phyloP scores from a whole-genome alignment of 352 stramenopile genomes.

The Globisporangium heterothallicum region DNA sequence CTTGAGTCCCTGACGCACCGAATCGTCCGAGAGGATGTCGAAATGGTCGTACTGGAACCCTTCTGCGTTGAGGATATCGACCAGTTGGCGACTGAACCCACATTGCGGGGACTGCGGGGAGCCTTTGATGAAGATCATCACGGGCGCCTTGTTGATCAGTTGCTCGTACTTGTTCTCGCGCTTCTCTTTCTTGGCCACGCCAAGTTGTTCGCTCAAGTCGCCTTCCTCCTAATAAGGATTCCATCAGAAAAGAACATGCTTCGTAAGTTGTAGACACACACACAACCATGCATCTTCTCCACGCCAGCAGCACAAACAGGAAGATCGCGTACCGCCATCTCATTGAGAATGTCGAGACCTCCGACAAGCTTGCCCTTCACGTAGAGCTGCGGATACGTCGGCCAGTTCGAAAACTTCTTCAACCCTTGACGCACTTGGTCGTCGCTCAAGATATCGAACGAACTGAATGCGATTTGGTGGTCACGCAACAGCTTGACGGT shows the following conservation, averaged over 20 bases:
- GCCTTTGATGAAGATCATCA: slow-evolving; percentile 99
- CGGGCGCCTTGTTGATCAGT: slow-evolving; percentile 84
- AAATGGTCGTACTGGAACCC: slow-evolving; percentile 94
- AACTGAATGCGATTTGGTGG: slow-evolving; percentile 89
- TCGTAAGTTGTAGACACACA: neutral
- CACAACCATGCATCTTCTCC: neutral
- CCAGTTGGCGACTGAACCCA: slow-evolving; percentile 94
- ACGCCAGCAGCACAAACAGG: neutral
- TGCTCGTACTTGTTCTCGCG: slow-evolving; percentile 85
- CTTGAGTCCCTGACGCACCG: slow-evolving; percentile 96
- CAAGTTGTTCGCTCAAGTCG: slow-evolving; percentile 87
- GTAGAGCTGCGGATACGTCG: slow-evolving; percentile 97
- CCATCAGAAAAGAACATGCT: too few relatives aligned
- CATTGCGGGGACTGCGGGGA: slow-evolving; percentile 90
- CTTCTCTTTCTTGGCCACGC: slow-evolving; percentile 84
- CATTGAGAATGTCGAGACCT: slow-evolving; percentile 94
- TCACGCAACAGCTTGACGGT: slow-evolving; percentile 87
- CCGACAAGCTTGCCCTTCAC: slow-evolving; percentile 92
- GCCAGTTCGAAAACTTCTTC: slow-evolving; percentile 96
- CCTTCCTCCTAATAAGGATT: slow-evolving; percentile 47
- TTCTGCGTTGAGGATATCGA: slow-evolving; percentile 89
- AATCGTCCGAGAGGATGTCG: slow-evolving; percentile 96
- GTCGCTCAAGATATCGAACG: slow-evolving; percentile 94
- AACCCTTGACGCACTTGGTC: slow-evolving; percentile 93
- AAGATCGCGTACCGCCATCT: slow-evolving; percentile 68